Percentiles rank a stretch among this genome's conserved stretches.
phyloP scores from a whole-genome alignment of 1,284 basidiomycete genomes.

The Microbotryum intermedium region DNA sequence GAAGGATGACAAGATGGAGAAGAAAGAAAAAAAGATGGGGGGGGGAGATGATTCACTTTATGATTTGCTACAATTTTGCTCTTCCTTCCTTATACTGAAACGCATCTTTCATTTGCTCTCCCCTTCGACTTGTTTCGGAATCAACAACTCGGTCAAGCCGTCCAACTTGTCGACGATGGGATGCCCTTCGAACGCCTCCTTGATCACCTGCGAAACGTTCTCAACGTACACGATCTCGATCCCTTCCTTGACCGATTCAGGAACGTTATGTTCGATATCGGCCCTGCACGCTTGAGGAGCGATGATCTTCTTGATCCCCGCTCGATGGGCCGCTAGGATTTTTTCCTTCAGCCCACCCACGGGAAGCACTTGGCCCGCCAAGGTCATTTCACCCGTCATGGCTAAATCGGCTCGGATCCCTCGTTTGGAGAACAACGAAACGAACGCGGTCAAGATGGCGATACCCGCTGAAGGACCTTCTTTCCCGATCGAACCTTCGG shows the following conservation, averaged over 20 bases:
- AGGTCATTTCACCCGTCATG: conserved; percentile 91
- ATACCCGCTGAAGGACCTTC: conserved; percentile 95
- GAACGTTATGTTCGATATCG: conserved; percentile 88
- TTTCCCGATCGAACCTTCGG: conserved; percentile 93
- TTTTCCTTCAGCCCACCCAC: conserved; percentile 93
- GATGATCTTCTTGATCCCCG: conserved; percentile 70
- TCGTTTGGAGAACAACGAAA: conserved; percentile 78
- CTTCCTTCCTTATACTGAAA: too few relatives aligned
- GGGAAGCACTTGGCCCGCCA: conserved; percentile 83
- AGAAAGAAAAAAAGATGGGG: too few relatives aligned
- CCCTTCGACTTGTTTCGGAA: neutral
- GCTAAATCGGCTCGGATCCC: conserved; percentile 78
- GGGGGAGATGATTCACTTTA: too few relatives aligned
- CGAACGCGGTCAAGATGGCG: conserved; percentile 81
- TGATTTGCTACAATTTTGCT: too few relatives aligned
- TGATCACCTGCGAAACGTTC: conserved; percentile 74
- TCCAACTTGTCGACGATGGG: conserved; percentile 24
- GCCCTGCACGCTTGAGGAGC: conserved; percentile 78
- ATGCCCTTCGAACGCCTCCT: conserved; percentile 60
- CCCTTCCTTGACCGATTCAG: conserved; percentile 84
- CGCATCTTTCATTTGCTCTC: neutral
- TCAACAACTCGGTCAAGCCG: conserved; percentile 10
- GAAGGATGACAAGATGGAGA: too few relatives aligned
- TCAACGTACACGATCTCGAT: conserved; percentile 90
- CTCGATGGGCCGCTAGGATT: conserved; percentile 85